These are phyloP conservation scores for Castanea crenata DNA, from an alignment of 306 rosid species.

Conservation along the genomic window DNA sequence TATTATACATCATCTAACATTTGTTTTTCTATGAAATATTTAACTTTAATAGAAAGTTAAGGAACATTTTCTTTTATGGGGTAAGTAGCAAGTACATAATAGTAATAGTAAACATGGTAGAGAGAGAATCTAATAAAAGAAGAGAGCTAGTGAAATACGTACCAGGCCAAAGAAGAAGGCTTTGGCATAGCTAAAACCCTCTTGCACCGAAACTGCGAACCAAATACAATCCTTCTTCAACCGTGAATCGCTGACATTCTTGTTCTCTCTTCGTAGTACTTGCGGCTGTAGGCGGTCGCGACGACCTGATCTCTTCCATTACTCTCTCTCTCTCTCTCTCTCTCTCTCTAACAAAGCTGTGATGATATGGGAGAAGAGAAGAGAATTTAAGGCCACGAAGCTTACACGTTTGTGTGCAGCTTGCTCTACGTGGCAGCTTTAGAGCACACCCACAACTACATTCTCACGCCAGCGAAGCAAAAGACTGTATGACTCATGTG, in stretches of 20 bases:
- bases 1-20: no score
- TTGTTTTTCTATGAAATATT: no score
- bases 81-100: no score
- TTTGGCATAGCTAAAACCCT: constrained; percentile 28
- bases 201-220: constrained; percentile 23
- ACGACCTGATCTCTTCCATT: constrained; percentile 14
- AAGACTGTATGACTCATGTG: background rate
- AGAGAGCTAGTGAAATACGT: background rate
- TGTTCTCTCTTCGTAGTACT: background rate
- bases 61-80: no score
- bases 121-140: background rate
- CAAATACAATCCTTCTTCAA: constrained; percentile 21
- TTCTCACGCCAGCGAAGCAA: background rate
- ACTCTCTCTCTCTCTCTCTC: background rate
- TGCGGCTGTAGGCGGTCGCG: constrained; percentile 9
- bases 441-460: background rate
- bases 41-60: no score
- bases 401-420: constrained; percentile 2
- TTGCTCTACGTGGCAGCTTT: constrained; percentile 6
- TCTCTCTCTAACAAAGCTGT: background rate
- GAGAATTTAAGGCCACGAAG: background rate
- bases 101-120: background rate
- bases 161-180: constrained; percentile 44
- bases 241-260: background rate
- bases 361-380: background rate